Base-by-base conservation (phyloP, 1,139 yeast genomes). In the Geotrichum bryndzae region DNA sequence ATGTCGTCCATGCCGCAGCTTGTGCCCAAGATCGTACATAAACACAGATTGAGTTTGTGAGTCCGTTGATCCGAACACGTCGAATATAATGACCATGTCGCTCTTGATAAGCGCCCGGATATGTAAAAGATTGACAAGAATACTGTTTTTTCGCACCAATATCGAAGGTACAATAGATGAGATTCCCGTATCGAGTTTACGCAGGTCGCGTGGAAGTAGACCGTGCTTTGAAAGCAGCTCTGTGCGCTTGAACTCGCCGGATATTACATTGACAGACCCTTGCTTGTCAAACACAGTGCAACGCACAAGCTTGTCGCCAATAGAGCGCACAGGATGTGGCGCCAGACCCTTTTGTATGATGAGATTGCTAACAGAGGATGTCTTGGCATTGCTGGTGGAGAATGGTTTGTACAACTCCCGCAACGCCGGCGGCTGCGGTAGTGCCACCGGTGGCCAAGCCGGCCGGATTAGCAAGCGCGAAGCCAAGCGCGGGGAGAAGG, bases 141-240 rank as follows among this genome's bases (percentile, higher is more conserved):
- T 88, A 51, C 96, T 87, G 68, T 85, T 83, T 41, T 87, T 83
- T 59, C 97, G 83, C 18, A 91, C 87, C 71, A 90, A 80, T 52
- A 94, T 86, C 41, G 94, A 84, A 0, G 99, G 99, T 10, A 90
- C 94, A 46, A 94, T 88, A 73, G 91, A 96, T 65, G 89, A 86
- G 33, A 89, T 82, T 0, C 96, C 90, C 7, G 96, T 87, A 74
- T 94, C 99, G 61, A 95, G 87, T 69, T 90, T 90, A 4, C 97
- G 77, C 60, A 90, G 77, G 72, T 90, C 97, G 67, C 97, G 80
- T 0, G 97, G 96, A 57, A 86, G 81, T 51, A 90, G 75, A 45
- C 88, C 88, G 70, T 90, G 90, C 65, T 88, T 86, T 63, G 84
- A 81, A 18, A 95, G 77, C 63, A 95, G 83, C 65, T 85, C 84